phyloP scores from a whole-genome alignment of 1,284 basidiomycete species.

The Ustanciosporium gigantosporum region DNA sequence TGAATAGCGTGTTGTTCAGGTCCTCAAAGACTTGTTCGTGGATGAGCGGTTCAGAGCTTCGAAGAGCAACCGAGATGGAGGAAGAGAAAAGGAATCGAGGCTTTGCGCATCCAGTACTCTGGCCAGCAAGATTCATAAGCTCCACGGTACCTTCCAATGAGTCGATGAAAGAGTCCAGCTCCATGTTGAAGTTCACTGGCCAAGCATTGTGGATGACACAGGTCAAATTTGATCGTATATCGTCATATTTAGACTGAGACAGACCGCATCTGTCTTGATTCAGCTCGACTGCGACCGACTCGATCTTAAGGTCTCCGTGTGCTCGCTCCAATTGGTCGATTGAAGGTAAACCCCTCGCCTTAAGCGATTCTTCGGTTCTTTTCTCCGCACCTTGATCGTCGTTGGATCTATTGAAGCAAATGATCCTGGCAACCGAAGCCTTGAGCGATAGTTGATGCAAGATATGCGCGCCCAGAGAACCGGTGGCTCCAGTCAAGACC shows the following conservation, averaged over 20 bases:
- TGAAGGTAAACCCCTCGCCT: slow-evolving; percentile 8
- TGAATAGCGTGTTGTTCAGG: slow-evolving; percentile 63
- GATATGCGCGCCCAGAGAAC: slow-evolving; percentile 41
- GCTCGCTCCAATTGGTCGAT: background rate
- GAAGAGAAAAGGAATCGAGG: slow-evolving; percentile 69
- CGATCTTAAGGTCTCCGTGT: background rate
- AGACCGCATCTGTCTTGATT: slow-evolving; percentile 12
- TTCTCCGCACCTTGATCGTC: slow-evolving; percentile 22
- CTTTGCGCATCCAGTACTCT: slow-evolving; percentile 62
- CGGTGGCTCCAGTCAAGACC: slow-evolving; percentile 44
- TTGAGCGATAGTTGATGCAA: slow-evolving; percentile 25
- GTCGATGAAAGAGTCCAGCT: slow-evolving; percentile 25
- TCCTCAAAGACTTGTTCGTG: slow-evolving; percentile 63
- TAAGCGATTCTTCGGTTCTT: slow-evolving; percentile 18
- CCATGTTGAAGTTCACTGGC: slow-evolving; percentile 48
- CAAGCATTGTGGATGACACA: slow-evolving; percentile 44
- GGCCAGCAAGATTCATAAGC: slow-evolving; percentile 67
- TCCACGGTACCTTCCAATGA: slow-evolving; percentile 66
- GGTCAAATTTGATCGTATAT: slow-evolving; percentile 7
- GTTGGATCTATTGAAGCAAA: slow-evolving; percentile 28
- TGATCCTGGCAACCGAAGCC: slow-evolving; percentile 9
- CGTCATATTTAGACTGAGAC: slow-evolving; percentile 8
- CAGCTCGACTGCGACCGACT: slow-evolving; percentile 18
- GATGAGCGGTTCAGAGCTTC: slow-evolving; percentile 57
- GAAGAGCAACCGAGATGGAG: slow-evolving; percentile 64